Percentiles rank a stretch among this genome's conserved stretches.
phyloP scores from a whole-genome alignment of 257 asterid genomes.

The Scutellaria galericulata region DNA sequence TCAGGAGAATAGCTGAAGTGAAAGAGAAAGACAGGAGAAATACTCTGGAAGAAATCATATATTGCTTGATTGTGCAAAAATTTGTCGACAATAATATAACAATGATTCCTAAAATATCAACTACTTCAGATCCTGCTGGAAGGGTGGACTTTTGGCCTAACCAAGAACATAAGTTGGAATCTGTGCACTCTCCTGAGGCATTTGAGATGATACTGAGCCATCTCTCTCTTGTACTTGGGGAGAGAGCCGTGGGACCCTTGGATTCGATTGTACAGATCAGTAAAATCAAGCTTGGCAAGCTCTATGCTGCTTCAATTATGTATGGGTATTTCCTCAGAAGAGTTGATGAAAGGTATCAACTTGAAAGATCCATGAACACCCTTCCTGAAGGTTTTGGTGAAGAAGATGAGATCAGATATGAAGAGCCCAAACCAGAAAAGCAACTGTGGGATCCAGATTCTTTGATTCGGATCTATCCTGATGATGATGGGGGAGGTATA shows the following conservation, averaged over 20 bases:
- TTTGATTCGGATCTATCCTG: constrained; percentile 70
- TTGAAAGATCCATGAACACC: constrained; percentile 87
- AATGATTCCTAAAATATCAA: constrained; percentile 75
- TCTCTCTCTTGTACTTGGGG: constrained; percentile 81
- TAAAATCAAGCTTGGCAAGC: constrained; percentile 91
- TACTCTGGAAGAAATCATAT: constrained; percentile 73
- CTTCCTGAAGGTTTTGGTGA: constrained; percentile 77
- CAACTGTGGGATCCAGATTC: constrained; percentile 88
- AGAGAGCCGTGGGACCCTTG: constrained; percentile 67
- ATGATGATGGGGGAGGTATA: constrained; percentile 60
- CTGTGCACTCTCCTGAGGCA: constrained; percentile 91
- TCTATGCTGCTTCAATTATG: constrained; percentile 94
- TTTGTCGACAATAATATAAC: constrained; percentile 66
- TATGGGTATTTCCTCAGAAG: constrained; percentile 89
- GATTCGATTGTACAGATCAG: constrained; percentile 73
- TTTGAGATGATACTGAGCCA: constrained; percentile 90
- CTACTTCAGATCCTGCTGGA: constrained; percentile 75
- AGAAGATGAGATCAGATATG: constrained; percentile 42
- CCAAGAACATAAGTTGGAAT: constrained; percentile 81
- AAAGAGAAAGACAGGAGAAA: constrained; percentile 83
- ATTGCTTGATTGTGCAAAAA: constrained; percentile 79
- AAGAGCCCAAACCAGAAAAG: constrained; percentile 56
- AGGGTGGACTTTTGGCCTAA: constrained; percentile 87
- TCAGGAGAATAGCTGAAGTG: constrained; percentile 95
- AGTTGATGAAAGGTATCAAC: constrained; percentile 95